Evolutionary conservation across 345 rosid genomes (phyloP).

Genomic region (Lumnitzera racemosa): DNA sequence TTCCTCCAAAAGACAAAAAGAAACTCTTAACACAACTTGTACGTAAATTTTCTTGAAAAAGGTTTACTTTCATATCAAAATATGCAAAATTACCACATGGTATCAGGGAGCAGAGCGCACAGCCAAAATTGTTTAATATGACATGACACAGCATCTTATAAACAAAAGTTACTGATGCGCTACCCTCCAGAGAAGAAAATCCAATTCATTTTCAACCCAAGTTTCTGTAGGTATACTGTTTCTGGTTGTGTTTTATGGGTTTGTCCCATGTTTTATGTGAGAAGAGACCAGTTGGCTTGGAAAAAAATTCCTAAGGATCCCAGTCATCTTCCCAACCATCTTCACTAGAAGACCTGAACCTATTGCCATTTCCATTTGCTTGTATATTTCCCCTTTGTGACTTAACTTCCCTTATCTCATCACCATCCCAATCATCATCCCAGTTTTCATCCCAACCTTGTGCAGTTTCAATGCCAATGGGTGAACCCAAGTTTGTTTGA

Average conservation of each 20-base stretch:
- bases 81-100: too few relatives aligned
- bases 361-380: constrained; percentile 9
- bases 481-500: constrained; percentile 8
- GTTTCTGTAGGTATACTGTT: constrained; percentile 1
- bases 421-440: constrained; percentile 29
- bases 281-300: not conserved
- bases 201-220: not conserved
- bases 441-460: constrained; percentile 30
- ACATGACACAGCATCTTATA: too few relatives aligned
- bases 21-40: too few relatives aligned
- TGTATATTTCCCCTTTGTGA: constrained; percentile 15
- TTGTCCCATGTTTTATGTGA: not conserved
- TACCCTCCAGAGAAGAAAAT: too few relatives aligned
- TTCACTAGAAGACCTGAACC: constrained; percentile 5
- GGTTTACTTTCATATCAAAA: too few relatives aligned
- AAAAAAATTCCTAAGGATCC: constrained; percentile 15
- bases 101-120: too few relatives aligned
- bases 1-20: too few relatives aligned
- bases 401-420: constrained; percentile 20
- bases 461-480: constrained; percentile 14
- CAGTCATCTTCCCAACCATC: constrained; percentile 20
- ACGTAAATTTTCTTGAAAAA: too few relatives aligned
- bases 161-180: too few relatives aligned
- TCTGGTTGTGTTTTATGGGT: too few relatives aligned
- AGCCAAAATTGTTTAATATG: too few relatives aligned